Evolutionary conservation across 2,329 filamentous ascomycete genomes (phyloP).

Genomic region (Chlorencoelia australis): DNA sequence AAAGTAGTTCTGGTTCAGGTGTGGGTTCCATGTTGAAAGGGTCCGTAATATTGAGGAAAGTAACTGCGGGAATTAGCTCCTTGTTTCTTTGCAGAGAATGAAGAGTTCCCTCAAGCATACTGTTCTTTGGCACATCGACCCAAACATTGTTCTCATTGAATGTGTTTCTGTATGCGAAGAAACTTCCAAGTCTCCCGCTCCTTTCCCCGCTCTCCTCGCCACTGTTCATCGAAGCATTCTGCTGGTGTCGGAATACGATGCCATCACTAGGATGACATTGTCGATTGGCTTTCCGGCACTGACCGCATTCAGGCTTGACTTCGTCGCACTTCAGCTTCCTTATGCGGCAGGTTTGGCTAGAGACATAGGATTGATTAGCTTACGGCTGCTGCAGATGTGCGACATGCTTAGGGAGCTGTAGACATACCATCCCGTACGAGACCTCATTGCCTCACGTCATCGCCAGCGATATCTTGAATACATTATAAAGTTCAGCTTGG

Average conservation of each 20-base stretch:
- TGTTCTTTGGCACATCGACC: conserved; percentile 49
- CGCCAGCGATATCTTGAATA: too few species aligned
- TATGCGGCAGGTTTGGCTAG: conserved; percentile 44
- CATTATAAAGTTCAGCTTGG: too few species aligned
- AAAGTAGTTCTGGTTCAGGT: conserved; percentile 26
- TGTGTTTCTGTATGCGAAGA: conserved; percentile 58
- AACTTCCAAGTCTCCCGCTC: conserved; percentile 40
- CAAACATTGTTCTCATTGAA: conserved; percentile 51
- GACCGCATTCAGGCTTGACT: conserved; percentile 47
- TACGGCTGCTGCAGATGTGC: neutral
- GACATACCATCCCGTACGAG: conserved; percentile 29
- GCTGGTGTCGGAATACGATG: conserved; percentile 57
- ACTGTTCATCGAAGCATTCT: conserved; percentile 59
- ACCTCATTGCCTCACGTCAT: conserved; percentile 28
- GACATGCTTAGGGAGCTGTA: neutral
- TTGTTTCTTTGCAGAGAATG: neutral
- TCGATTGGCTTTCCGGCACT: conserved; percentile 47
- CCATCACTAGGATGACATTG: conserved; percentile 52
- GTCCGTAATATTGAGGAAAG: conserved; percentile 52
- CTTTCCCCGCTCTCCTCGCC: conserved; percentile 28
- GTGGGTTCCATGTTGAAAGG: conserved; percentile 44
- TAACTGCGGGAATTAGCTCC: conserved; percentile 33
- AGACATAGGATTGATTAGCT: conserved; percentile 6
- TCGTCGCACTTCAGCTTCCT: conserved; percentile 58
- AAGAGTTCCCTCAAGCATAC: conserved; percentile 26